Evolutionary conservation across 306 rosid genomes (phyloP).

Genomic region (Mimosa pudica): DNA sequence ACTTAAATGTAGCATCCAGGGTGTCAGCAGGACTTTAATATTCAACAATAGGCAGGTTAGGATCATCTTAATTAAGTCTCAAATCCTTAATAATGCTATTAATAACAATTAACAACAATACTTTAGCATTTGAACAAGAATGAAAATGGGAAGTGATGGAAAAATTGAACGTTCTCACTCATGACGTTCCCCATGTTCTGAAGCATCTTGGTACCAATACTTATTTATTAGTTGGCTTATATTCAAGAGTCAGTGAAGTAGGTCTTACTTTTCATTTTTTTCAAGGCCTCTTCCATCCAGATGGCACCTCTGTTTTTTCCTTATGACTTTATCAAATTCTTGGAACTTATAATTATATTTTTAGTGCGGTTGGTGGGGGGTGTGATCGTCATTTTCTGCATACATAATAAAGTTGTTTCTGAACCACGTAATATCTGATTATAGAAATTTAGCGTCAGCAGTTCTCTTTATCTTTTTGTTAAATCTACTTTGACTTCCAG

Average conservation of each 20-base stretch:
- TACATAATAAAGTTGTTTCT: background rate
- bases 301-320: slow-evolving; percentile 43
- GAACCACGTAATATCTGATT: slow-evolving; percentile 25
- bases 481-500: slow-evolving; percentile 45
- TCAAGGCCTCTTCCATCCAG: slow-evolving; percentile 41
- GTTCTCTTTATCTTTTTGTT: slow-evolving; percentile 5
- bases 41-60: slow-evolving; percentile 59
- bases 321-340: slow-evolving; percentile 41
- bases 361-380: slow-evolving; percentile 83
- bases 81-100: slow-evolving; percentile 1
- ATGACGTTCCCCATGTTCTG: slow-evolving; percentile 57
- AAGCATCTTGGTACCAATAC: slow-evolving; percentile 38
- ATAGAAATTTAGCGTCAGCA: background rate
- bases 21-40: slow-evolving; percentile 44
- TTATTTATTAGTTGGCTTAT: slow-evolving; percentile 45
- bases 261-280: slow-evolving; percentile 41
- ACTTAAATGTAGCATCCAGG: slow-evolving; percentile 39
- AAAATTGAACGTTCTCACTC: slow-evolving; percentile 18
- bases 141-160: background rate
- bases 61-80: slow-evolving; percentile 49
- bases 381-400: slow-evolving; percentile 44
- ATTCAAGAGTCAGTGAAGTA: slow-evolving; percentile 56
- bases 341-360: slow-evolving; percentile 42
- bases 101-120: slow-evolving; percentile 34
- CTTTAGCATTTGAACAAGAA: slow-evolving; percentile 29